A percentile compares a stretch with the other conserved stretches of the same genome.
Conservation (phyloP, 2,329 filamentous ascomycete genomes). For the Cladophialophora exuberans region DNA sequence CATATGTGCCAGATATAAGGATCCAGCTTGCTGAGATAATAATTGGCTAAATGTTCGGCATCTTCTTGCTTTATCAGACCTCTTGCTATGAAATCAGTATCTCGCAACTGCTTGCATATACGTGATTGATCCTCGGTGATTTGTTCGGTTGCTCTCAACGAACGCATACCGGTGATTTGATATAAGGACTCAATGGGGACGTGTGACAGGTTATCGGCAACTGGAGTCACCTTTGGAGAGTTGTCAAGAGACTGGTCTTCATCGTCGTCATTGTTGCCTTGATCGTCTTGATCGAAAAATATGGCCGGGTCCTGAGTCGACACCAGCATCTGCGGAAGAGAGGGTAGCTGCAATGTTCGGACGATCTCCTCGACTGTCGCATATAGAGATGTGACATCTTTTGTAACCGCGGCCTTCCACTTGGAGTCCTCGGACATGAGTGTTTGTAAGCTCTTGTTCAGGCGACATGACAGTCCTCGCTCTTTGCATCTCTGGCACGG, state of each 20-base stretch:
- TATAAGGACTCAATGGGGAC: constrained; percentile 43
- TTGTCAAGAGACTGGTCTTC: constrained; percentile 47
- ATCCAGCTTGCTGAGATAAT: constrained; percentile 50
- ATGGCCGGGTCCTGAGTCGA: constrained; percentile 34
- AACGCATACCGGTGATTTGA: constrained; percentile 39
- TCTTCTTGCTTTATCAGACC: constrained; percentile 50
- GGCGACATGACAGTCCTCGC: constrained; percentile 53
- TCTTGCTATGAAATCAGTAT: constrained; percentile 54
- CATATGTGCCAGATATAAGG: constrained; percentile 54
- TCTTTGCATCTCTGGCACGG: constrained; percentile 55
- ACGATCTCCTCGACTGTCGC: constrained; percentile 40
- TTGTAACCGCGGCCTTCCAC: constrained; percentile 42
- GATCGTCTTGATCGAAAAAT: constrained; percentile 41
- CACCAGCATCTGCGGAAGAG: constrained; percentile 41
- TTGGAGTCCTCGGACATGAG: constrained; percentile 53
- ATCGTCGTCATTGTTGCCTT: constrained; percentile 49
- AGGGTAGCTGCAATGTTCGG: constrained; percentile 43
- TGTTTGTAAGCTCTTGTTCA: constrained; percentile 57
- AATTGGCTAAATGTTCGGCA: constrained; percentile 45
- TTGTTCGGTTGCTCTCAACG: constrained; percentile 37
- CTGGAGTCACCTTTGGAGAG: constrained; percentile 36
- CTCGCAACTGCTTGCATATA: constrained; percentile 43
- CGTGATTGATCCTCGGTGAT: constrained; percentile 35
- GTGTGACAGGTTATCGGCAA: constrained; percentile 37
- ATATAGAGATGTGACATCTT: constrained; percentile 38